These are phyloP conservation scores for Malus asiatica DNA, from an alignment of 306 rosid species.

Conservation along the genomic window DNA sequence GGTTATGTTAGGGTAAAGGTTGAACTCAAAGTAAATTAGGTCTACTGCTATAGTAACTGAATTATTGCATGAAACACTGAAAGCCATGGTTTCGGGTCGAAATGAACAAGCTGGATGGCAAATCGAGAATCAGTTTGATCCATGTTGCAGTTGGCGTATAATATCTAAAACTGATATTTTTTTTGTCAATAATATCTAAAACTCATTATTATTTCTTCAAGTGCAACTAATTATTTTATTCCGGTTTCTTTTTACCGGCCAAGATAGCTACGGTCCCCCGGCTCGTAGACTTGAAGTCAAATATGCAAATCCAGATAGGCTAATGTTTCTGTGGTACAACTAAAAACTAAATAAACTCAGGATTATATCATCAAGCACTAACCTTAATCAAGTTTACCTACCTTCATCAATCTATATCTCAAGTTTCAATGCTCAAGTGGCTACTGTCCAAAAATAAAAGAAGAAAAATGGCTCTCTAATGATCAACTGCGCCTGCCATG, in stretches of 20 bases:
- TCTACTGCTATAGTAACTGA: neutral
- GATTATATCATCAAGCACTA: neutral
- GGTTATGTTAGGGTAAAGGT: neutral
- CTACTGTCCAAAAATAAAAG: neutral
- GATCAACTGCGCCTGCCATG: neutral
- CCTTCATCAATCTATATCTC: slow-evolving; percentile 2
- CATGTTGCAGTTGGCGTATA: neutral
- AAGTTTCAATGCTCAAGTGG: neutral
- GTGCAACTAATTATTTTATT: neutral
- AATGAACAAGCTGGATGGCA: neutral
- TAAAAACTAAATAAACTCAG: neutral
- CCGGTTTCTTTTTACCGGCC: slow-evolving; percentile 34
- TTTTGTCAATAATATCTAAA: neutral
- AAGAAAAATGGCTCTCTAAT: neutral
- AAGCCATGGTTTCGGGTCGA: neutral
- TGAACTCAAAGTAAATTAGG: neutral
- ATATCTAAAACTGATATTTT: neutral
- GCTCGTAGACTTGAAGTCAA: slow-evolving; percentile 17
- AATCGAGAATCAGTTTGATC: slow-evolving; percentile 7
- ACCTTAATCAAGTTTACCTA: neutral
- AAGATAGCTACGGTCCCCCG: slow-evolving; percentile 27
- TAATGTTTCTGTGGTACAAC: slow-evolving; percentile 13
- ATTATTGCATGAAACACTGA: slow-evolving; percentile 14
- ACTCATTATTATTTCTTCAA: no score
- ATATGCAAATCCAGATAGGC: neutral